These are phyloP conservation scores for Ophiostoma sp. DNA, from an alignment of 2,329 filamentous ascomycete genomes.

Conservation along the genomic window DNA sequence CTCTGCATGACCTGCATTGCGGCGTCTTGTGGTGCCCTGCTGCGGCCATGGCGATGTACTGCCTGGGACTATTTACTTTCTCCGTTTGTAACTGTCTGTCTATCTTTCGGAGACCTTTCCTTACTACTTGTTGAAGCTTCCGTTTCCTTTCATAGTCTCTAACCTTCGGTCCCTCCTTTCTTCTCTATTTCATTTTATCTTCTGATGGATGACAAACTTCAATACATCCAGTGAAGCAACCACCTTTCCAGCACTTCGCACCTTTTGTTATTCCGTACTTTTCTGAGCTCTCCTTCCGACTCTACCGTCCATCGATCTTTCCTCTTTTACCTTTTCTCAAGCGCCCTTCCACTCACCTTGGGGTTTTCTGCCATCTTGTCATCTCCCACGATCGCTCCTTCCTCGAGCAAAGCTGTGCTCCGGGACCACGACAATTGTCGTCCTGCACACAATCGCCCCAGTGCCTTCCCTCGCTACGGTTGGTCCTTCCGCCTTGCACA, in stretches of 20 bases:
- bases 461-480: not conserved
- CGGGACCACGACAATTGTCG: not conserved
- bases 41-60: not conserved
- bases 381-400: not conserved
- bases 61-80: not conserved
- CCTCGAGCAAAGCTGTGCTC: not conserved
- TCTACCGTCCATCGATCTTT: not conserved
- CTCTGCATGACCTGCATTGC: not conserved
- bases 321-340: too few species aligned
- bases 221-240: not conserved
- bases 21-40: not conserved
- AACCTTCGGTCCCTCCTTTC: not conserved
- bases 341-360: not conserved
- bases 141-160: not conserved
- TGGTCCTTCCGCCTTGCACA: not conserved
- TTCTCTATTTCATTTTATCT: not conserved
- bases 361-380: not conserved
- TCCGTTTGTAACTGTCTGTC: not conserved
- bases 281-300: not conserved
- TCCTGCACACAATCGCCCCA: not conserved
- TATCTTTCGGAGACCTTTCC: not conserved
- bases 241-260: not conserved
- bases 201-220: not conserved
- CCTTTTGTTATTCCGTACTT: not conserved
- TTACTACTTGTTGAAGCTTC: not conserved